Conservation (phyloP, 2,329 filamentous ascomycete species). For the Pyrenophora tritici-repentis region DNA sequence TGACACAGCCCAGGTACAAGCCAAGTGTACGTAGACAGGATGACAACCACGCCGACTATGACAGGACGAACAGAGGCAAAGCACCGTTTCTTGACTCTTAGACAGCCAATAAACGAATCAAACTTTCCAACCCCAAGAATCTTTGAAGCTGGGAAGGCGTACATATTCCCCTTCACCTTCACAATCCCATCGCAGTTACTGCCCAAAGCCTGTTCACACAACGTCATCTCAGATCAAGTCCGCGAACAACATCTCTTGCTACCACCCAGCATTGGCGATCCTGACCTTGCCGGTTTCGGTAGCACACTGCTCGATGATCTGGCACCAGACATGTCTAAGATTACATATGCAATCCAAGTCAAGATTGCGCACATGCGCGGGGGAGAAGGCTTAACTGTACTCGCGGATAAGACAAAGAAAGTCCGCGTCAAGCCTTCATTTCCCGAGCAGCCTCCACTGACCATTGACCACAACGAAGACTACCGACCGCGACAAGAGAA, state of each 20-base stretch:
- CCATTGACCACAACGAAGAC: conserved; percentile 53
- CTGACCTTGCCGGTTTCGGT: conserved; percentile 57
- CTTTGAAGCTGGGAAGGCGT: conserved; percentile 59
- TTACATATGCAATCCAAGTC: conserved; percentile 61
- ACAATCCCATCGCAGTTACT: conserved; percentile 65
- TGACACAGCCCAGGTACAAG: conserved; percentile 51
- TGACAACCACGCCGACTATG: conserved; percentile 57
- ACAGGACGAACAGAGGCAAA: conserved; percentile 60
- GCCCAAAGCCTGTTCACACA: conserved; percentile 63
- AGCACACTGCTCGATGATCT: conserved; percentile 63
- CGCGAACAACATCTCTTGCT: conserved; percentile 62
- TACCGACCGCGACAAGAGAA: conserved; percentile 64
- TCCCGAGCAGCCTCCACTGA: conserved; percentile 64
- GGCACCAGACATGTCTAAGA: conserved; percentile 65
- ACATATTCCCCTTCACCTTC: conserved; percentile 67
- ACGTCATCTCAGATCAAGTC: conserved; percentile 56
- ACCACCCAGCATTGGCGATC: conserved; percentile 66
- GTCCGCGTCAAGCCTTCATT: conserved; percentile 64
- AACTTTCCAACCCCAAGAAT: conserved; percentile 61
- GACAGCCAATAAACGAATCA: conserved; percentile 61
- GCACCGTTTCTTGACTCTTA: conserved; percentile 66
- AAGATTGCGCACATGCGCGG: conserved; percentile 50
- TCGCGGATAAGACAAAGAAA: conserved; percentile 60
- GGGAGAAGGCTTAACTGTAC: conserved; percentile 47
- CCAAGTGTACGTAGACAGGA: conserved; percentile 60